Evolutionary conservation across 2,329 filamentous ascomycete species (phyloP), one percentile per base, ranked within the genome.

Genomic region (Tothia fuscella): DNA sequence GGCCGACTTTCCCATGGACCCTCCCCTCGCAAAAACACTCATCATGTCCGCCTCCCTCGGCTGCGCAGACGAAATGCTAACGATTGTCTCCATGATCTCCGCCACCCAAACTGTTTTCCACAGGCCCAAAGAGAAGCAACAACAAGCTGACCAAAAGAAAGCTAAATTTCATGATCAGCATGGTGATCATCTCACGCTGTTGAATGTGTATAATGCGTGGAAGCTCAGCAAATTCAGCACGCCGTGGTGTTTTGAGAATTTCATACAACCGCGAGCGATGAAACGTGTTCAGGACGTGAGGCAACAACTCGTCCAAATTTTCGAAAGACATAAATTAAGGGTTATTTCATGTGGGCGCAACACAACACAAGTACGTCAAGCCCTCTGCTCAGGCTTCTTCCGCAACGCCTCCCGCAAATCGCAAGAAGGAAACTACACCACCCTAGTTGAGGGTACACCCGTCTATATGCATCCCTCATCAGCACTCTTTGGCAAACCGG

Each of bases 121-220:
- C 61, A 80, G 93, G 0, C 91, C 93, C 0, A 94, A 95, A 55
- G 93, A 98, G 57, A 98, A 98, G 65, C 89, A 96, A 56, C 74
- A 83, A 36, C 86, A 94, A 59, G 91, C 93, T 3, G 91, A 98
- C 56, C 85, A 95, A 61, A 96, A 96, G 68, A 95, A 95, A 63
- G 73, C 87, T 49, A 95, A 95, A 59, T 98, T 98, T 64, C 86
- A 95, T 64, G 91, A 98, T 54, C 83, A 89, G 0, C 78, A 86
- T 43, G 91, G 91, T 40, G 91, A 98, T 56, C 91, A 98, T 55
- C 70, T 98, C 10, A 98, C 91, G 0, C 71, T 96, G 0, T 75
- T 98, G 32, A 98, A 98, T 52, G 88, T 98, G 1, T 98, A 93
- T 67, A 94, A 95, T 55, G 79, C 76, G n/a, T 98, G 91, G 91